Evolutionary conservation across 768 basidiomycete species (phyloP).

Genomic region (Trametes villosa): DNA sequence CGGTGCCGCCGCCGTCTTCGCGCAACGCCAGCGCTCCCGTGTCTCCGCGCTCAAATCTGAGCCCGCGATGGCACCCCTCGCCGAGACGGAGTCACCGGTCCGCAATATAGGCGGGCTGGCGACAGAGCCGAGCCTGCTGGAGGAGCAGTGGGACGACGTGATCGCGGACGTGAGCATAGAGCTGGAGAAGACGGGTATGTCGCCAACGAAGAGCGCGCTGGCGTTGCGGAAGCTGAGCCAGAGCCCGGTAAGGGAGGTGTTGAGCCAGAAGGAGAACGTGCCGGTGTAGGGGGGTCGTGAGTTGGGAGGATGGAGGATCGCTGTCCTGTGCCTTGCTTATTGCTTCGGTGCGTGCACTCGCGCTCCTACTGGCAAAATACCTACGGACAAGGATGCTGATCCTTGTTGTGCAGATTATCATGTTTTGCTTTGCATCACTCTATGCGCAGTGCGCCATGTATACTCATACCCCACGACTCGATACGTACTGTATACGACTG

Average conservation of each 20-base stretch:
- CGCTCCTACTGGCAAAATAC: not conserved
- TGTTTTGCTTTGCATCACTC: constrained; percentile 11
- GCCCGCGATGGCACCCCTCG: constrained; percentile 34
- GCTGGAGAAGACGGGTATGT: constrained; percentile 24
- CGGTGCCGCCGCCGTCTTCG: constrained; percentile 53
- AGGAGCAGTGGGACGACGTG: constrained; percentile 40
- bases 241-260: constrained; percentile 43
- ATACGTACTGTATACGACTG: constrained; percentile 10
- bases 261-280: constrained; percentile 56
- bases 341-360: constrained; percentile 7
- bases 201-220: constrained; percentile 26
- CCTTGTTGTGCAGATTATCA: not conserved
- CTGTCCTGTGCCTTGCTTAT: constrained; percentile 11
- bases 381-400: not conserved
- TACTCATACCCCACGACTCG: constrained; percentile 11
- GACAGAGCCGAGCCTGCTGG: constrained; percentile 39
- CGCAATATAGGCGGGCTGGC: constrained; percentile 44
- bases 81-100: constrained; percentile 54
- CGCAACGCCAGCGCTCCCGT: constrained; percentile 48
- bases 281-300: constrained; percentile 19
- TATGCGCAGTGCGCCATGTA: constrained; percentile 12
- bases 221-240: constrained; percentile 38
- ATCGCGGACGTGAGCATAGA: constrained; percentile 39
- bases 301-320: not conserved
- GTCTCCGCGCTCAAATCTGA: constrained; percentile 34